phyloP scores from a whole-genome alignment of 208 protist genomes.

The Trypanosoma platydactyli region DNA sequence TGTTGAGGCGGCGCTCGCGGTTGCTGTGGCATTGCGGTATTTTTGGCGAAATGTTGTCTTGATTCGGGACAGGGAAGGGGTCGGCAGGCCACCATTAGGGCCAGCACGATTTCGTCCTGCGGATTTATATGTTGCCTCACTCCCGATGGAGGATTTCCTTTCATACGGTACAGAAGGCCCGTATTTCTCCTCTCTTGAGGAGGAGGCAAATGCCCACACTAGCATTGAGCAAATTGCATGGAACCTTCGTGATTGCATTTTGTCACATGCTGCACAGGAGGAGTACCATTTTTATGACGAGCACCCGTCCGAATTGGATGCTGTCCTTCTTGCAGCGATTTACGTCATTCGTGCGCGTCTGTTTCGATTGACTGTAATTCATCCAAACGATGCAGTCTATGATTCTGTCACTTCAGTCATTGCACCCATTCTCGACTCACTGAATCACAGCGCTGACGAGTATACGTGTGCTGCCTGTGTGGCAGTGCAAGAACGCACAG shows the following conservation, averaged over 20 bases:
- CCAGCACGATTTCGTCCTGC: conserved; percentile 21
- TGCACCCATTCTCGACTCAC: conserved; percentile 58
- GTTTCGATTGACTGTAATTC: conserved; percentile 50
- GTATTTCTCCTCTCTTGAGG: conserved; percentile 34
- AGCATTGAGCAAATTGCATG: conserved; percentile 69
- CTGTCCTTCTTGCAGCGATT: conserved; percentile 49
- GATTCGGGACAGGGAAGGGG: conserved; percentile 15
- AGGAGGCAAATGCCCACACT: conserved; percentile 43
- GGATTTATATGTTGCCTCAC: conserved; percentile 48
- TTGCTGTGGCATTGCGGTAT: conserved; percentile 63
- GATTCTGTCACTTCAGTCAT: conserved; percentile 46
- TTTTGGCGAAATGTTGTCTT: conserved; percentile 47
- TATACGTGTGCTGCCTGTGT: conserved; percentile 53
- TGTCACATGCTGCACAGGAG: conserved; percentile 43
- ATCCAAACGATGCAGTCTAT: background rate
- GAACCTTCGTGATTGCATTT: conserved; percentile 68
- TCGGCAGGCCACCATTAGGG: conserved; percentile 5
- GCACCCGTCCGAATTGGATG: conserved; percentile 48
- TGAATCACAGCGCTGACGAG: conserved; percentile 55
- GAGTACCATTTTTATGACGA: conserved; percentile 69
- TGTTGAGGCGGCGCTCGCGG: conserved; percentile 65
- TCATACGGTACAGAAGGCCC: conserved; percentile 54
- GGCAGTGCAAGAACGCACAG: conserved; percentile 24
- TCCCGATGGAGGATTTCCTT: conserved; percentile 54
- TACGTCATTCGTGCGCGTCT: conserved; percentile 75